Evolutionary conservation across 495 filamentous ascomycete genomes (phyloP), one percentile per base, ranked within the genome.

Genomic region (Aspergillus sclerotiicarbonarius): DNA sequence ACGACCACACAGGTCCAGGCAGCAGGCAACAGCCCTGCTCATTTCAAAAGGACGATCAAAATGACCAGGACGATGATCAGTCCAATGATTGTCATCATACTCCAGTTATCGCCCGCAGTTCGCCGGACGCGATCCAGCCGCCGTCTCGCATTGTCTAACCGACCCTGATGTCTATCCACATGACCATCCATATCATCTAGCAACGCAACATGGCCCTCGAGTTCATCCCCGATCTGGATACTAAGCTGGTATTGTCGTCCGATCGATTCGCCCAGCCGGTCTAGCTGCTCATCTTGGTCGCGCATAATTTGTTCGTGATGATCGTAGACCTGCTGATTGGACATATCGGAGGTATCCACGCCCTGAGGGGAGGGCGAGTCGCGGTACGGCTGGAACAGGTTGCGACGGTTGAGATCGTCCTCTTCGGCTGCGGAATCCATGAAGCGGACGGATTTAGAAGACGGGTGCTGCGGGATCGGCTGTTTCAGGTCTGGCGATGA

Each of bases 161-260:
- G 85, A 20, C 72, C 76, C 69, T 85, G 81, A 76, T 98, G 93
- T 54, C 94, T 78, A 64, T 96, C 91, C 35, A 92, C 88, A 56
- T 85, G 79, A 21, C 80, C 80, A 59, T 97, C 94, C 61, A 95
- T 87, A 53, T 92, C 92, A 73, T 95, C 94, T 41, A 98, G 77
- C 76, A 98, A 75, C 66, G 86, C 74, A 20, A 94, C 89, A 67
- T 98, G 94, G 60, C 84, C 85, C 59, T 98, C 94, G 21, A 98
- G 77, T 79, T 98, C 94, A 69, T 98, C 90, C 21, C 94, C 94
- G 67, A 98, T 98, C 77, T 92, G 90, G 68, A 97, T 94, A 62
- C 87, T 90, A 62, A 98, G 78, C 74, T 98, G 90, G 50, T 96
- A 82, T 72, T 98, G 94, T 49, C 93, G 86, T n/a, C 88, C 83